Conservation (phyloP, 306 rosid species). For the Mimosa pudica region DNA sequence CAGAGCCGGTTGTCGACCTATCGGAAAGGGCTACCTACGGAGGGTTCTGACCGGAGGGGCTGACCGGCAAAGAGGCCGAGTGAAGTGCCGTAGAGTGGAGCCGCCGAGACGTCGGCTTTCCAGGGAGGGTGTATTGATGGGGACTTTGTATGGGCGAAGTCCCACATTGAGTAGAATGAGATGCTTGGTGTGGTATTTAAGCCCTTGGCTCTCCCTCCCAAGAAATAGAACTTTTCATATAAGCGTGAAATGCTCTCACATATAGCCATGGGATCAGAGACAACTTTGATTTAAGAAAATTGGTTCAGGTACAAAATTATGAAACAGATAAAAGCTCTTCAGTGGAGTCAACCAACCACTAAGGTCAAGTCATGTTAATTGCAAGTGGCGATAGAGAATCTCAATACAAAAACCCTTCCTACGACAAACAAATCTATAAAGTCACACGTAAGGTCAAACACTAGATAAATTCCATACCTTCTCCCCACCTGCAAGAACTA, state of each 20-base stretch:
- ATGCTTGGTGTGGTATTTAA: too few relatives aligned
- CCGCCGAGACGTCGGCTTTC: too few relatives aligned
- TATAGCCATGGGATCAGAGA: conserved; percentile 6
- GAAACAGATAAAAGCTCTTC: neutral
- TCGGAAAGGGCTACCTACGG: too few relatives aligned
- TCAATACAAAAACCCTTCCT: neutral
- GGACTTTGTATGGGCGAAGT: too few relatives aligned
- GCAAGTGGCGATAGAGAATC: conserved; percentile 24
- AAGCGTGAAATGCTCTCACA: neutral
- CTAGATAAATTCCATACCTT: conserved; percentile 56
- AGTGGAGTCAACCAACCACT: conserved; percentile 1
- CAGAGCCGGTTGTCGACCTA: too few relatives aligned
- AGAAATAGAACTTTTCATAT: neutral
- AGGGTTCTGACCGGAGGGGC: too few relatives aligned
- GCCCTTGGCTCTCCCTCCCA: too few relatives aligned
- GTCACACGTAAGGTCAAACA: conserved; percentile 26
- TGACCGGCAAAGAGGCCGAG: too few relatives aligned
- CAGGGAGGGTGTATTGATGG: too few relatives aligned
- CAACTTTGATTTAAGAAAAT: neutral
- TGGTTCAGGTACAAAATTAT: neutral
- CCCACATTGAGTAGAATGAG: too few relatives aligned
- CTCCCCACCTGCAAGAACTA: conserved; percentile 90
- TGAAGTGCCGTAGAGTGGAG: too few relatives aligned
- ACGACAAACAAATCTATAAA: neutral
- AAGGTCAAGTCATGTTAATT: neutral